A percentile compares a stretch with the other conserved stretches of the same genome.
These are phyloP conservation scores for Xylariomycetidae sp. DNA, from an alignment of 2,329 filamentous ascomycete genomes.

Conservation along the genomic window DNA sequence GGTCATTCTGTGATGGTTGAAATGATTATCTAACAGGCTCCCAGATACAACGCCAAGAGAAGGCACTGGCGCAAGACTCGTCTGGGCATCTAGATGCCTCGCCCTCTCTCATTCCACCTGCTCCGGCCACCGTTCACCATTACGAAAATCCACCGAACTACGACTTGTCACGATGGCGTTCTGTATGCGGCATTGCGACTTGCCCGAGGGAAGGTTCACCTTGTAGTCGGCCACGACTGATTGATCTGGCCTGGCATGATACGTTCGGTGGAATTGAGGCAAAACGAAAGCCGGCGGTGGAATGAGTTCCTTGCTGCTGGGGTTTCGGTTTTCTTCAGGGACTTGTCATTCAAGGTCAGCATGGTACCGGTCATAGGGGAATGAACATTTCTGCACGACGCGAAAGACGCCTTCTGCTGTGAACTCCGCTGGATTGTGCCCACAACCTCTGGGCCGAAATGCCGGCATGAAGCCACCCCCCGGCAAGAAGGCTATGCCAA, in stretches of 20 bases:
- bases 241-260: slow-evolving; percentile 5
- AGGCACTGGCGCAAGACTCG: slow-evolving; percentile 99
- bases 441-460: too few species aligned
- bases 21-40: slow-evolving; percentile 15
- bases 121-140: slow-evolving; percentile 15
- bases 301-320: slow-evolving; percentile 11
- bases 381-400: slow-evolving; percentile 27
- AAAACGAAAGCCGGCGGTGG: not conserved
- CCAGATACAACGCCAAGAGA: slow-evolving; percentile 99
- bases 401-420: slow-evolving; percentile 1
- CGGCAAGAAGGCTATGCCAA: too few species aligned
- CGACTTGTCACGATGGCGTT: slow-evolving; percentile 11
- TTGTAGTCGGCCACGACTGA: slow-evolving; percentile 3
- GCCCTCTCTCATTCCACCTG: slow-evolving; percentile 32
- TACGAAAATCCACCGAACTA: slow-evolving; percentile 11
- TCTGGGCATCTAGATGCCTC: slow-evolving; percentile 86
- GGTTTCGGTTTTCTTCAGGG: slow-evolving; percentile 25
- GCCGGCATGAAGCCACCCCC: too few species aligned
- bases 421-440: too few species aligned
- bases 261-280: slow-evolving; percentile 6
- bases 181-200: slow-evolving; percentile 7
- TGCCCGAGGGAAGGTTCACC: slow-evolving; percentile 5
- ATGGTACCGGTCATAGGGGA: slow-evolving; percentile 44
- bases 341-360: slow-evolving; percentile 29
- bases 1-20: too few species aligned